Evolutionary conservation across 805 yeast species (phyloP).

Genomic region (Candida insectalens): DNA sequence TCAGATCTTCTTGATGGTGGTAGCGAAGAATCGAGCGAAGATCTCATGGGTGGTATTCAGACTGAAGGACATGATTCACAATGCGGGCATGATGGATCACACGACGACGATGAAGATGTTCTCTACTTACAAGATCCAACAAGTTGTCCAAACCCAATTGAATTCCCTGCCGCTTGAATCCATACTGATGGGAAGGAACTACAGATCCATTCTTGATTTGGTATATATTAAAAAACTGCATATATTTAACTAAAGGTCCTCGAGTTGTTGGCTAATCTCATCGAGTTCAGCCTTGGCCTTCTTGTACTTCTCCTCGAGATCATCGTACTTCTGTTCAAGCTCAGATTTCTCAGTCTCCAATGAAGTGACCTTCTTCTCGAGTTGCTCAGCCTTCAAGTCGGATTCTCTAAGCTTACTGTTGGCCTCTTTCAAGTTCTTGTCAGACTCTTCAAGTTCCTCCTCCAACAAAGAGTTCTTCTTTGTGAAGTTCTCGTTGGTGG

Average conservation of each 20-base stretch:
- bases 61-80: too few species aligned
- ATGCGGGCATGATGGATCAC: too few species aligned
- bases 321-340: slow-evolving; percentile 86
- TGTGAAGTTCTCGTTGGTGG: slow-evolving; percentile 83
- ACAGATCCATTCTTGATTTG: too few species aligned
- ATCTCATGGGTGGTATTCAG: too few species aligned
- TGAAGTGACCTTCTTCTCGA: slow-evolving; percentile 88
- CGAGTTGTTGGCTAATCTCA: slow-evolving; percentile 93
- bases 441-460: slow-evolving; percentile 85
- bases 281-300: slow-evolving; percentile 90
- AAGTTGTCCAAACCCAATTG: too few species aligned
- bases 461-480: slow-evolving; percentile 85
- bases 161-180: too few species aligned
- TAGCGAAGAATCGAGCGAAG: slow-evolving; percentile 7
- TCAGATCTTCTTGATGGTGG: slow-evolving; percentile 11
- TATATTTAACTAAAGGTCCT: too few species aligned
- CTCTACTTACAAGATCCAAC: too few species aligned
- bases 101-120: too few species aligned
- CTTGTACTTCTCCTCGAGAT: slow-evolving; percentile 69
- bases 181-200: too few species aligned
- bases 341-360: slow-evolving; percentile 88
- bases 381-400: slow-evolving; percentile 91
- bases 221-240: too few species aligned
- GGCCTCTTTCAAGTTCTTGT: slow-evolving; percentile 83
- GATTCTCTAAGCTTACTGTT: slow-evolving; percentile 91